Evolutionary conservation across 2,329 filamentous ascomycete genomes (phyloP), one percentile per base, ranked within the genome.

Genomic region (Fusarium mangiferae): DNA sequence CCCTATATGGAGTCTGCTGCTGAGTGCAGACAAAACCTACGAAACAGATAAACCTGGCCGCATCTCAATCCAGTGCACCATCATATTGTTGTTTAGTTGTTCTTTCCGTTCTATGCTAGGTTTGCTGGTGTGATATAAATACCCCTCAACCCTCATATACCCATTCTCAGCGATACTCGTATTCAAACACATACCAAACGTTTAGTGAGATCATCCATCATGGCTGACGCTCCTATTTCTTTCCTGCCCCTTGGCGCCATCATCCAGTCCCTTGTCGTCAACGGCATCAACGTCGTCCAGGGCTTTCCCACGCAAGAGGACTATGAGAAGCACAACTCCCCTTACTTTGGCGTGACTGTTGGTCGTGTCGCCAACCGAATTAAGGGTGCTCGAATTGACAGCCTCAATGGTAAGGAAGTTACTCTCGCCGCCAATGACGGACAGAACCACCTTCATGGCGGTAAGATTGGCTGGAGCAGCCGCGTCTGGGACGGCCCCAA

Each of bases 331-430:
- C 85, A 95, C 86, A 96, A 96, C 84, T 85, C 83, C 17, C 91
- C 94, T 4, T 95, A 91, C 86, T 98, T 98, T 80, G 96, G 96
- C 73, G 95, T 96, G 82, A 98, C 94, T 49, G 98, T 98, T 81
- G 96, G 96, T 62, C 93, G 91, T 61, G 86, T 91, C 26, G 90
- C 95, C 70, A 98, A 98, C 85, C 92, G 96, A 65, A 90, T 98
- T 80, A 89, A 90, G 64, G 86, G 88, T 78, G 94, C 91, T 33
- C 87, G 90, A 75, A 91, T 98, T 80, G 84, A 91, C 74, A 87
- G 87, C 58, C 84, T 98, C 77, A 98, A 98, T 82, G 86, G 86
- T 71, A 88, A 90, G 78, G 85, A 88, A 7, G 96, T 97, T 82
- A 78, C 87, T 22, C 87, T 98, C 48, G 87, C 89, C 13, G 88